Conservation (phyloP, 768 basidiomycete genomes). For the Udeniomyces megalosporus region DNA sequence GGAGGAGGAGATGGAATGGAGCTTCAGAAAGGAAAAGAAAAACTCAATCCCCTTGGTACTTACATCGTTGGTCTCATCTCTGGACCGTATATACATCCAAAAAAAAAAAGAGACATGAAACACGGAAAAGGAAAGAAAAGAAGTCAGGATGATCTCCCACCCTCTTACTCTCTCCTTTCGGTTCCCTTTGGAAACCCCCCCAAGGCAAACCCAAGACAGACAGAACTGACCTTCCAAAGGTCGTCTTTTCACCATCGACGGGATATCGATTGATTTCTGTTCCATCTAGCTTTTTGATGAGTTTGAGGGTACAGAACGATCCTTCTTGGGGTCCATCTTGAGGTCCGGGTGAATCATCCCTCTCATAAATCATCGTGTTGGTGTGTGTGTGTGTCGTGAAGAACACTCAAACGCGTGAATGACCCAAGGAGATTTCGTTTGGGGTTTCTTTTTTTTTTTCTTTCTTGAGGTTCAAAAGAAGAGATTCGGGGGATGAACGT, state of each 20-base stretch:
- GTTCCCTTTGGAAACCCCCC: neutral
- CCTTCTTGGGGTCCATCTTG: slow-evolving; percentile 11
- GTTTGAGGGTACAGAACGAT: slow-evolving; percentile 9
- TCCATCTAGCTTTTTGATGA: slow-evolving; percentile 13
- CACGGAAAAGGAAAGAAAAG: too few relatives aligned
- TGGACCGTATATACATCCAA: neutral
- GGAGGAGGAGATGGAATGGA: neutral
- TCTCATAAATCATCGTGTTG: too few relatives aligned
- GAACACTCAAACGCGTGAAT: too few relatives aligned
- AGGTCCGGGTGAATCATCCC: too few relatives aligned
- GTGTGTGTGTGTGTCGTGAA: too few relatives aligned
- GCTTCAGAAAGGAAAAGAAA: neutral
- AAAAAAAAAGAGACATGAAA: neutral
- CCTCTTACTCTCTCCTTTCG: neutral
- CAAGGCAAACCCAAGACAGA: neutral
- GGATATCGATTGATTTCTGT: slow-evolving; percentile 12
- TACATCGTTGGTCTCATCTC: slow-evolving; percentile 11
- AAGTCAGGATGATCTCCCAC: too few relatives aligned
- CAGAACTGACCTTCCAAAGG: slow-evolving; percentile 8
- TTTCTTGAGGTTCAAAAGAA: too few relatives aligned
- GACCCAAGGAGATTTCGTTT: too few relatives aligned
- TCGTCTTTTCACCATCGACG: slow-evolving; percentile 11
- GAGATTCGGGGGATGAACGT: too few relatives aligned
- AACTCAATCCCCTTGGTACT: neutral
- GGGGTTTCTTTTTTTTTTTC: too few relatives aligned